Evolutionary conservation across 192 early-diverging fungal genomes (phyloP).

Genomic region (Linnemannia exigua): DNA sequence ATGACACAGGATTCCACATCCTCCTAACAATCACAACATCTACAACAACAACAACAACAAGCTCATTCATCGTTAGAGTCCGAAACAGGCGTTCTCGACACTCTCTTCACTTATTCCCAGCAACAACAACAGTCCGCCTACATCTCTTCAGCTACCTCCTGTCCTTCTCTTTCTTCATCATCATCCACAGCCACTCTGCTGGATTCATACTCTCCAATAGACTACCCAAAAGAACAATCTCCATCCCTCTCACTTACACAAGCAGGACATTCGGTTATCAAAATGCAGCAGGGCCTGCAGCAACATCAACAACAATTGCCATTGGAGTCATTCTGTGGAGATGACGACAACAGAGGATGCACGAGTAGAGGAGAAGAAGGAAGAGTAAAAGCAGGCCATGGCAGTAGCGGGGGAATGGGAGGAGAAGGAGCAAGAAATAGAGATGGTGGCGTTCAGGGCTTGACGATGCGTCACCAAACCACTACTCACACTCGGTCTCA

Average conservation of each 20-base stretch:
- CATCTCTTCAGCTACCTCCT: neutral
- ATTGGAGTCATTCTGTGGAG: neutral
- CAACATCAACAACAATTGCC: neutral
- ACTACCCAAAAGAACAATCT: neutral
- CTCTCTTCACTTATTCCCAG: neutral
- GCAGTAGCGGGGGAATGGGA: slow-evolving; percentile 1
- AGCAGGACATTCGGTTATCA: neutral
- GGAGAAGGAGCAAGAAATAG: neutral
- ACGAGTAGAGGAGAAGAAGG: slow-evolving; percentile 10
- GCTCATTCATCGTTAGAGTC: no score
- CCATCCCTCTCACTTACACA: neutral
- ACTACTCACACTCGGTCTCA: neutral
- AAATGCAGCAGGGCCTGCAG: neutral
- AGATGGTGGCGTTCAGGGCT: slow-evolving; percentile 1
- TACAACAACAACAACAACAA: neutral
- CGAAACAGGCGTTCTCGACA: neutral
- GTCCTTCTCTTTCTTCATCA: neutral
- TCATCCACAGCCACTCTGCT: neutral
- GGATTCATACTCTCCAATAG: neutral
- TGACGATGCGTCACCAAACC: slow-evolving; percentile 1
- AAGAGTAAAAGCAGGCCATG: neutral
- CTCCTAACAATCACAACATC: neutral
- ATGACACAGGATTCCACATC: slow-evolving; percentile 4
- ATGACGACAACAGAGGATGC: neutral
- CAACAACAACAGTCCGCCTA: neutral